Percentiles rank a stretch among this genome's conserved stretches.
phyloP scores from a whole-genome alignment of 352 stramenopile species.

The Phytophthora niederhauseri region DNA sequence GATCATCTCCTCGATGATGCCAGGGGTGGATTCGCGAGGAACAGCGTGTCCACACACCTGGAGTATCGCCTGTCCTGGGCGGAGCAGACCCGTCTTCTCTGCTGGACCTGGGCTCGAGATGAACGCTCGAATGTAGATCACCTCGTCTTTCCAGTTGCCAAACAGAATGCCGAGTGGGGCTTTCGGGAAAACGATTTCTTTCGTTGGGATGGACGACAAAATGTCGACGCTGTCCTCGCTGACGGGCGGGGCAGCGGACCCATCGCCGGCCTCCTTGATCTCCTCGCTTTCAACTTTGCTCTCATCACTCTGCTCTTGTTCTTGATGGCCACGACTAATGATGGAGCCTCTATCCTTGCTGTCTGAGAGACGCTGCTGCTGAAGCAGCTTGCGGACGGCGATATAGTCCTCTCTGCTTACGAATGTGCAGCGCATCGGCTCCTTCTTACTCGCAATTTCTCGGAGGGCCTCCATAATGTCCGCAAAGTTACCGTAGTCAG shows the following conservation, averaged over 20 bases:
- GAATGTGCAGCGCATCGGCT: conserved; percentile 63
- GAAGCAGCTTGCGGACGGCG: conserved; percentile 37
- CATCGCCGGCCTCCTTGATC: conserved; percentile 20
- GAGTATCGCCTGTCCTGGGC: conserved; percentile 66
- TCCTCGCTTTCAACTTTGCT: conserved; percentile 17
- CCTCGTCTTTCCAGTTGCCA: conserved; percentile 83
- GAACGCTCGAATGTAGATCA: conserved; percentile 80
- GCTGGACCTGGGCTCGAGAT: conserved; percentile 76
- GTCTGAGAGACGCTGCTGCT: conserved; percentile 6
- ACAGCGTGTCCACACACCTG: conserved; percentile 81
- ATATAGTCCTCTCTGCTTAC: conserved; percentile 63
- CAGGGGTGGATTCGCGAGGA: conserved; percentile 54
- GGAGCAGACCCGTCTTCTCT: conserved; percentile 69
- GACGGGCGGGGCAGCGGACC: neutral
- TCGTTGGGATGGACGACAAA: conserved; percentile 31
- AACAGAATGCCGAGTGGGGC: conserved; percentile 81
- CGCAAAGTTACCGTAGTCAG: conserved; percentile 52
- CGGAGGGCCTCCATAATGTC: conserved; percentile 68
- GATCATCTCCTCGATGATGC: conserved; percentile 75
- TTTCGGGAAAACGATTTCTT: conserved; percentile 69
- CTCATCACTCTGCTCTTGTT: neutral
- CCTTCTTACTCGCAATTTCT: conserved; percentile 52
- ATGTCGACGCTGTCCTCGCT: conserved; percentile 19
- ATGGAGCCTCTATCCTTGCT: conserved; percentile 18
- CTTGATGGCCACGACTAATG: neutral